Conservation (phyloP, 2,329 filamentous ascomycete species). For the Fusarium chuoi region DNA sequence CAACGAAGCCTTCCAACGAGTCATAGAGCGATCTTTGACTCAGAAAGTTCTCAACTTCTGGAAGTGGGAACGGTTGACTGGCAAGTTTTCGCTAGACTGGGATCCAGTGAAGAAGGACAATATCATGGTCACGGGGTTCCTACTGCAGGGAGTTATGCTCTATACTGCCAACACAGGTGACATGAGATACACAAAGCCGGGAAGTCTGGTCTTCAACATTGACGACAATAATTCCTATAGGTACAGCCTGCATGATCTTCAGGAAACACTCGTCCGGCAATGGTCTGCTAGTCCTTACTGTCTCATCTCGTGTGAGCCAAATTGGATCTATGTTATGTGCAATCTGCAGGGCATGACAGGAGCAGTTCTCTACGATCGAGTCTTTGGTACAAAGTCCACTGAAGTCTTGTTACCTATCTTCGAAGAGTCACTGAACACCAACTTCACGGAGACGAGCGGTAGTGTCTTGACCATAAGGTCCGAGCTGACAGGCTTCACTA, state of each 20-base stretch:
- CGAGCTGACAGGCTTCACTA: background rate
- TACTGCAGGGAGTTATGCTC: background rate
- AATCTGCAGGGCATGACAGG: background rate
- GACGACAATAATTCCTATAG: background rate
- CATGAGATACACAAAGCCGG: background rate
- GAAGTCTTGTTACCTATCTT: rapidly evolving
- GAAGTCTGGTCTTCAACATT: background rate
- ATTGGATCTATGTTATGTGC: background rate
- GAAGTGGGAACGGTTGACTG: background rate
- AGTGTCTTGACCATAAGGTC: background rate
- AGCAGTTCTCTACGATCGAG: background rate
- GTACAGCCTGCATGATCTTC: background rate
- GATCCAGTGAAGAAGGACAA: background rate
- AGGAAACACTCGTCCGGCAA: background rate
- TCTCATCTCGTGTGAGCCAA: background rate
- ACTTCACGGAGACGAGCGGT: background rate
- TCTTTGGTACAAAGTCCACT: background rate
- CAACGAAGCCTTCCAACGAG: background rate
- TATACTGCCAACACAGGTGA: background rate
- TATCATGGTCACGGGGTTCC: background rate
- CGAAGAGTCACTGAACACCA: background rate
- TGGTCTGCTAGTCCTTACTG: background rate
- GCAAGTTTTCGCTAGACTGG: background rate
- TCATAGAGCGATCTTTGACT: background rate
- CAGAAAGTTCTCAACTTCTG: background rate